Base-by-base conservation (phyloP, 805 yeast species). In the Debaryomyces hansenii region DNA sequence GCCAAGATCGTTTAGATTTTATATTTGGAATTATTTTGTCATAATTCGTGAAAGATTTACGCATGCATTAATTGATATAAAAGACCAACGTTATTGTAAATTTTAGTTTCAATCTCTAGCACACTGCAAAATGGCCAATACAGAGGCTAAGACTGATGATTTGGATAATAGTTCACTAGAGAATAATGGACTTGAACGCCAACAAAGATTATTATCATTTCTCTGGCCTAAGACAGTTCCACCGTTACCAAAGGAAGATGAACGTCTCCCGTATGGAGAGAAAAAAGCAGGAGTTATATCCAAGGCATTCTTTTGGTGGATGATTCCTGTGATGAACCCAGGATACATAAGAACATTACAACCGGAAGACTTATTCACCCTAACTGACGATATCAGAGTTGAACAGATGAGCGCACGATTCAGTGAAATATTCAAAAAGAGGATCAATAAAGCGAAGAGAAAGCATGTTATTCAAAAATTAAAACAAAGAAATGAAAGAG, bases 281-380 rank as follows among this genome's bases (percentile, higher is more conserved):
- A 48, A 56, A 24, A 51, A 52, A 18, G 67, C 74, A n/a, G 72
- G 70, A 45, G 20, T 55, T 29, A 14, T 79, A 16, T 68, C 70
- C 20, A 67, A 64, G 51, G 28, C 71, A 0, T 77, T 82, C 54
- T 80, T 83, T 60, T 76, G 83, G 80, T 85, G 90, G 88, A 63
- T 85, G 37, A 60, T 66, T 33, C 88, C 88, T 0, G 53, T 85
- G 40, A 63, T 85, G 69, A 66, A 62, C 18, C 78, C 77, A 5
- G 90, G 90, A 7, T 85, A 85, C 61, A 82, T 78, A 60, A 72
- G 90, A 56, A 83, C 89, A 0, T 61, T 85, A 37, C 78, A 77
- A 36, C 79, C 84, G 4, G 74, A 76, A 41, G 90, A 85, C 61
- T 56, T 84, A 50, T 84, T 48, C 53, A 42, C 41, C 20, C 54